A percentile compares a stretch with the other conserved stretches of the same genome.
These are phyloP conservation scores for Sugiyamaella xylanicola DNA, from an alignment of 1,139 yeast species.

Conservation along the genomic window DNA sequence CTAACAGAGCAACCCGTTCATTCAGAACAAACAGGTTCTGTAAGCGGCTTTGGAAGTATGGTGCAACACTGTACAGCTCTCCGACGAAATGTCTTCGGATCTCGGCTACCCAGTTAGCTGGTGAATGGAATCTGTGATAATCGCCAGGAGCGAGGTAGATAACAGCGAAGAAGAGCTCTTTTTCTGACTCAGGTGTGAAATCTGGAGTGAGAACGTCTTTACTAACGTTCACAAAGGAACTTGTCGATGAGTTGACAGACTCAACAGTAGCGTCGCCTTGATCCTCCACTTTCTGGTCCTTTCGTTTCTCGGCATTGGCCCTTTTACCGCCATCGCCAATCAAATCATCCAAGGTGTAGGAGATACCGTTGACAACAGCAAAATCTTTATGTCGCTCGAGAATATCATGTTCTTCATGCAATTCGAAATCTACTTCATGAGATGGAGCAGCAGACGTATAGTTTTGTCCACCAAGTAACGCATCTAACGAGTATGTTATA, in stretches of 20 bases:
- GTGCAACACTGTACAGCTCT: constrained; percentile 93
- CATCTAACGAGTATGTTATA: constrained; percentile 86
- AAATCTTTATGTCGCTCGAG: constrained; percentile 68
- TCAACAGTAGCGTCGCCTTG: constrained; percentile 43
- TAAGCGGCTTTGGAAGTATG: constrained; percentile 86
- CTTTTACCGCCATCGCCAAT: constrained; percentile 54
- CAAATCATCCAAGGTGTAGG: constrained; percentile 69
- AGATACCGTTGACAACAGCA: constrained; percentile 75
- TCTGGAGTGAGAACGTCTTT: constrained; percentile 36
- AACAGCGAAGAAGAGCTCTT: constrained; percentile 81
- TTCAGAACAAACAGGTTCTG: constrained; percentile 87
- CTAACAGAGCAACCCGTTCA: constrained; percentile 92
- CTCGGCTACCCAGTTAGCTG: constrained; percentile 94
- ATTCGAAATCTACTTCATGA: constrained; percentile 52
- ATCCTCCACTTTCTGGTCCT: constrained; percentile 26
- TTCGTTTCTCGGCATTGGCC: constrained; percentile 19
- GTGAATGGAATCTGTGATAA: constrained; percentile 96
- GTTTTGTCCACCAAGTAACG: constrained; percentile 65
- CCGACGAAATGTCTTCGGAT: constrained; percentile 95
- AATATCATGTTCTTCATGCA: constrained; percentile 44
- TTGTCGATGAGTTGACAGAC: constrained; percentile 31
- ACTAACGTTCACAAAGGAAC: constrained; percentile 30
- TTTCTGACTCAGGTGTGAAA: constrained; percentile 42
- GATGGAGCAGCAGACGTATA: constrained; percentile 61
- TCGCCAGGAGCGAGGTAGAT: constrained; percentile 98